phyloP scores from a whole-genome alignment of 257 asterid genomes.

The Scutellaria minor region DNA sequence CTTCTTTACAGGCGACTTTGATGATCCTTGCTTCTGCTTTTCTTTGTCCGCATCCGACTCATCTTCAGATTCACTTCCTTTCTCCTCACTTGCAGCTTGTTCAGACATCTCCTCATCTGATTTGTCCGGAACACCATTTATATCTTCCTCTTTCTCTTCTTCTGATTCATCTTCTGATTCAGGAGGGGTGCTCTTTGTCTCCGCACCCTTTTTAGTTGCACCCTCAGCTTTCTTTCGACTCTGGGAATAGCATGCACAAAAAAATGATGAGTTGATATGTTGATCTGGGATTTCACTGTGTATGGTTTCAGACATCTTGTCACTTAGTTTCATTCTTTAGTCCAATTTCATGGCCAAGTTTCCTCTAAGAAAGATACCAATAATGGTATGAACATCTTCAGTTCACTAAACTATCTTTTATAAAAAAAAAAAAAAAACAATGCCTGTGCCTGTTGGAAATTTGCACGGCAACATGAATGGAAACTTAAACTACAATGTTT shows the following conservation, averaged over 20 bases:
- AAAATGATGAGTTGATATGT: constrained; percentile 1
- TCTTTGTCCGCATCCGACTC: constrained; percentile 53
- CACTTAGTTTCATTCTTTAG: constrained; percentile 15
- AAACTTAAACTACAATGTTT: neutral
- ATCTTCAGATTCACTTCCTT: constrained; percentile 53
- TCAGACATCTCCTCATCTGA: constrained; percentile 85
- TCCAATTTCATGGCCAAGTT: constrained; percentile 12
- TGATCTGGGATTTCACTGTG: neutral
- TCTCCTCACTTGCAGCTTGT: constrained; percentile 63
- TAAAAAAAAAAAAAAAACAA: too few species aligned
- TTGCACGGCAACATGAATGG: neutral
- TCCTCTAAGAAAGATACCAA: neutral
- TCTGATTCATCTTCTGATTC: constrained; percentile 72
- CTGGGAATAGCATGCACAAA: constrained; percentile 42
- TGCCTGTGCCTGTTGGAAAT: neutral
- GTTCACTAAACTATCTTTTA: too few species aligned
- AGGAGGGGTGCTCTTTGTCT: constrained; percentile 42
- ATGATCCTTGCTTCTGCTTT: constrained; percentile 47
- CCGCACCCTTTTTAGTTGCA: constrained; percentile 55
- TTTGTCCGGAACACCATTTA: constrained; percentile 54
- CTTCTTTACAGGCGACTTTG: constrained; percentile 59
- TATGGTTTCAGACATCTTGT: constrained; percentile 1
- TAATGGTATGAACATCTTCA: too few species aligned
- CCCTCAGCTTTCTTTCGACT: constrained; percentile 52
- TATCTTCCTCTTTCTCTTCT: constrained; percentile 56